Evolutionary conservation across 2,329 filamentous ascomycete genomes (phyloP).

Genomic region (Tolypocladium ophioglossoides): DNA sequence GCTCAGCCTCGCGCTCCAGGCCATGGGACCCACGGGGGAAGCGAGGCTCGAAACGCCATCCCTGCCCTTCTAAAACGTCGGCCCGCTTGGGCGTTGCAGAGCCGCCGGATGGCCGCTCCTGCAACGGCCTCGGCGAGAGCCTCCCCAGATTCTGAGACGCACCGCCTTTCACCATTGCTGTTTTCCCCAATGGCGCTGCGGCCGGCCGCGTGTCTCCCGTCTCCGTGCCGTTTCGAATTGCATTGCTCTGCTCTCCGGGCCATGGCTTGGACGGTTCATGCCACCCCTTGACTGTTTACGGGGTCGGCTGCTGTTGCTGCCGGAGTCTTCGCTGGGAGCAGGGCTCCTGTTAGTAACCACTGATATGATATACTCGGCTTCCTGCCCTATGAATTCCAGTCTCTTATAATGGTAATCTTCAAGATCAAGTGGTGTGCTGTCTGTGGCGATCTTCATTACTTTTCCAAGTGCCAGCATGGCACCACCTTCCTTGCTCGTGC

Average conservation of each 20-base stretch:
- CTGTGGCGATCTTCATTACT: background rate
- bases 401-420: background rate
- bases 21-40: background rate
- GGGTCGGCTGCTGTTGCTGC: background rate
- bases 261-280: background rate
- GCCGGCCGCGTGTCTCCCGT: background rate
- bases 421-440: background rate
- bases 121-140: background rate
- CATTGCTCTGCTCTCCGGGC: background rate
- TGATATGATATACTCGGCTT: background rate
- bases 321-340: background rate
- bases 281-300: background rate
- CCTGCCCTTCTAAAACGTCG: background rate
- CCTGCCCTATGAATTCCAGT: background rate
- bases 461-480: slow-evolving; percentile 3
- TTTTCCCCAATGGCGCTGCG: background rate
- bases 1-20: background rate
- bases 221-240: background rate
- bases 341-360: background rate
- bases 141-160: background rate
- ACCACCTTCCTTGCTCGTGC: background rate
- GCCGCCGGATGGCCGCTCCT: background rate
- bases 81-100: background rate
- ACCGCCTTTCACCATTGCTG: background rate
- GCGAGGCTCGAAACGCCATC: background rate